phyloP scores from a whole-genome alignment of 257 asterid genomes.

The Plantago major region DNA sequence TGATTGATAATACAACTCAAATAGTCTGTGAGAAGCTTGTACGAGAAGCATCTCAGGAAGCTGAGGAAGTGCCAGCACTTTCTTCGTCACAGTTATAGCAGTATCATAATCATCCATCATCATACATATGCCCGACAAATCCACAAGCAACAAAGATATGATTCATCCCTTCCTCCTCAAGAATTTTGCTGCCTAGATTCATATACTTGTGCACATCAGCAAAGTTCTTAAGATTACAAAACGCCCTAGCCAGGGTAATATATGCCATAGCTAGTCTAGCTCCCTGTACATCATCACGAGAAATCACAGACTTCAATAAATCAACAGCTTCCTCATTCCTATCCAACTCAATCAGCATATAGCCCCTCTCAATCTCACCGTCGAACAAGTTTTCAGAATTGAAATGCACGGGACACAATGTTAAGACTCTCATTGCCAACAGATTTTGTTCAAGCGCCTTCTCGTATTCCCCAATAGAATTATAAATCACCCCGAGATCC shows the following conservation, averaged over 20 bases:
- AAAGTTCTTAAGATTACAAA: neutral
- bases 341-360: neutral
- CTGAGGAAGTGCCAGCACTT: neutral
- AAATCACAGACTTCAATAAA: neutral
- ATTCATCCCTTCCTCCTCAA: neutral
- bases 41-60: neutral
- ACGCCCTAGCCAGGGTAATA: neutral
- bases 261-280: neutral
- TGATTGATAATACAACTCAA: neutral
- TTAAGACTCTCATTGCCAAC: neutral
- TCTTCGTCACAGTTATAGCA: neutral
- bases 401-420: no score
- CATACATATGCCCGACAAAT: neutral
- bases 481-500: neutral
- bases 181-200: neutral
- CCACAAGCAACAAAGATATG: neutral
- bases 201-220: neutral
- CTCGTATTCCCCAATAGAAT: neutral
- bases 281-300: neutral
- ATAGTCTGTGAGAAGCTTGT: no score
- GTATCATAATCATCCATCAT: neutral
- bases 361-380: neutral
- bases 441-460: neutral
- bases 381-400: neutral
- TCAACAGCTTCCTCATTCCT: neutral